phyloP scores from a whole-genome alignment of 192 early-diverging fungal genomes.

The Obelidium mucronatum region DNA sequence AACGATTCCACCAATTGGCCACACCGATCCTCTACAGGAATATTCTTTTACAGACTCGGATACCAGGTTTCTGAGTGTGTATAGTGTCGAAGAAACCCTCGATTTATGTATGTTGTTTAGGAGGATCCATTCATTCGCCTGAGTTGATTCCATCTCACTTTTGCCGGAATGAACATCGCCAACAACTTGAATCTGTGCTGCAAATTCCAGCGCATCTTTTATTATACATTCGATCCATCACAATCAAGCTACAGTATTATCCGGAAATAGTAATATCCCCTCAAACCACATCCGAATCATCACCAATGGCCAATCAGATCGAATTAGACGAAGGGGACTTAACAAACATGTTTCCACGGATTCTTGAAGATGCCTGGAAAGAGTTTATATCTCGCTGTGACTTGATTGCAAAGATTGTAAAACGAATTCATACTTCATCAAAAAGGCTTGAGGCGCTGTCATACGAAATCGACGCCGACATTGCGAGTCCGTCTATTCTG shows the following conservation, averaged over 20 bases:
- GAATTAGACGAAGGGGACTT: conserved; percentile 6
- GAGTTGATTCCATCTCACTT: neutral
- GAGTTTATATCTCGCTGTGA: conserved; percentile 1
- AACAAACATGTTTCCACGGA: neutral
- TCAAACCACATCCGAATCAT: neutral
- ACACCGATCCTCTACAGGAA: neutral
- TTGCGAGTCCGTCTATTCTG: neutral
- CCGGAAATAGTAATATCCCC: neutral
- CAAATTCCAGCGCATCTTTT: neutral
- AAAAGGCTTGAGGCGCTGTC: neutral
- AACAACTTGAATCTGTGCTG: neutral
- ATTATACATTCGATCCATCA: neutral
- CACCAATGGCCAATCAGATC: neutral
- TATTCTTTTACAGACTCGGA: neutral
- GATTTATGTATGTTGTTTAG: neutral
- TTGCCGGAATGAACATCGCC: neutral
- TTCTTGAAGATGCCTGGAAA: neutral
- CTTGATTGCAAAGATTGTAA: neutral
- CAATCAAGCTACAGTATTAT: neutral
- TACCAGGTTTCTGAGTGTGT: neutral
- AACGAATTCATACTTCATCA: neutral
- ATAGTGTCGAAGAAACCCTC: no score
- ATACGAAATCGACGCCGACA: neutral
- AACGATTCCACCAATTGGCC: neutral
- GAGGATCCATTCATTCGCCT: neutral